Evolutionary conservation across 768 basidiomycete species (phyloP).

Genomic region (Leccinellum rugosiceps): DNA sequence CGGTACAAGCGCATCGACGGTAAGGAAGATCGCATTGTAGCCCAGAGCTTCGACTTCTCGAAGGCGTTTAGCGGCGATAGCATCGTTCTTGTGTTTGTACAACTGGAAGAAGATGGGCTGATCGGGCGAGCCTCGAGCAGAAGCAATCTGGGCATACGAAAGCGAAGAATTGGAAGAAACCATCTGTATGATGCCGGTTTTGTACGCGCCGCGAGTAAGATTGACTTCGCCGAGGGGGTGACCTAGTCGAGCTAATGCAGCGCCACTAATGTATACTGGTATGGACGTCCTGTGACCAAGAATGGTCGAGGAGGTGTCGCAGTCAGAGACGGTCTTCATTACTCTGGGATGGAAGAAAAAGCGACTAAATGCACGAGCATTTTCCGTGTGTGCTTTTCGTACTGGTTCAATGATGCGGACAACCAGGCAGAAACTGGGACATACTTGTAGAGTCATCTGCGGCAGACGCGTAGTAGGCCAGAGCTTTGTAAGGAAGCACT

Average conservation of each 20-base stretch:
- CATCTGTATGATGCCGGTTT: slow-evolving; percentile 77
- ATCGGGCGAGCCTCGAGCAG: slow-evolving; percentile 46
- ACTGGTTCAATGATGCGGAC: slow-evolving; percentile 12
- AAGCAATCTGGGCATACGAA: slow-evolving; percentile 60
- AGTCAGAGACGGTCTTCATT: slow-evolving; percentile 60
- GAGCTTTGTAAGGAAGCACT: slow-evolving; percentile 69
- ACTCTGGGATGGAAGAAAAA: slow-evolving; percentile 88
- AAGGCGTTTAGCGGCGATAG: slow-evolving; percentile 64
- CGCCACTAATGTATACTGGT: slow-evolving; percentile 81
- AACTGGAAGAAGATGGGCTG: slow-evolving; percentile 80
- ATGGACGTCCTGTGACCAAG: slow-evolving; percentile 69
- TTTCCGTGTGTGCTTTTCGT: slow-evolving; percentile 57
- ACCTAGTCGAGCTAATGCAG: slow-evolving; percentile 81
- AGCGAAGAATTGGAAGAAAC: slow-evolving; percentile 76
- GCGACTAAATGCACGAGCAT: slow-evolving; percentile 74
- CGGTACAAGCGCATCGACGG: slow-evolving; percentile 83
- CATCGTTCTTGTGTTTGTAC: slow-evolving; percentile 75
- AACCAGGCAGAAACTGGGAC: slow-evolving; percentile 24
- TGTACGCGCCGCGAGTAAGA: slow-evolving; percentile 66
- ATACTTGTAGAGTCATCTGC: slow-evolving; percentile 81
- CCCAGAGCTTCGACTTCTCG: slow-evolving; percentile 68
- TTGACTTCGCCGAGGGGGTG: slow-evolving; percentile 90
- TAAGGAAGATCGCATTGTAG: slow-evolving; percentile 87
- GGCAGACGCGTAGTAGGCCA: slow-evolving; percentile 83
- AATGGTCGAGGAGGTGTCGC: slow-evolving; percentile 69